Percentiles rank a stretch among this genome's conserved stretches.
Conservation (phyloP, 768 basidiomycete species). For the Paxillus rubicundulus region DNA sequence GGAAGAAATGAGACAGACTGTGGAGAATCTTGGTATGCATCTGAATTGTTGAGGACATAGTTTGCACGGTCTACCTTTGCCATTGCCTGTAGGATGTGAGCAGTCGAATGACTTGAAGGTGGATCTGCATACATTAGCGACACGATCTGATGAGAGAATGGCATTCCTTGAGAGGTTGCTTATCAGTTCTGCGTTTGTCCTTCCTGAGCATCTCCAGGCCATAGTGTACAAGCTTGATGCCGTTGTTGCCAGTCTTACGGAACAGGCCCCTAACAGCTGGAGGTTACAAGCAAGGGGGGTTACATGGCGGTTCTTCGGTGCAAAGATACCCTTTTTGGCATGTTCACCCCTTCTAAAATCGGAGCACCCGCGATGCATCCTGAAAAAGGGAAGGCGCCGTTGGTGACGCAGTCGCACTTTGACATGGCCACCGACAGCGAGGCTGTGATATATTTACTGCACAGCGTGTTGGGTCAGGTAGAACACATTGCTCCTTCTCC, state of each 20-base stretch:
- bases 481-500: not conserved
- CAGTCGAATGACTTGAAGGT: not conserved
- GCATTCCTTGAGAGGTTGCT: conserved; percentile 54
- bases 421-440: too few relatives aligned
- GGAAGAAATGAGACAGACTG: conserved; percentile 45
- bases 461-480: too few relatives aligned
- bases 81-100: conserved; percentile 55
- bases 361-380: too few relatives aligned
- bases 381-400: too few relatives aligned
- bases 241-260: too few relatives aligned
- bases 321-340: too few relatives aligned
- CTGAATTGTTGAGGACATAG: conserved; percentile 48
- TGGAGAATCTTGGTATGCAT: conserved; percentile 80
- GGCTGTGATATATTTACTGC: too few relatives aligned
- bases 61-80: conserved; percentile 63
- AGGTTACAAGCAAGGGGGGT: too few relatives aligned
- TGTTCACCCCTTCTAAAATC: too few relatives aligned
- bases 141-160: conserved; percentile 55
- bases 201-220: conserved; percentile 82
- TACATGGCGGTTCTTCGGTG: too few relatives aligned
- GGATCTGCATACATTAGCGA: conserved; percentile 48
- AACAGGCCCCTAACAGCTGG: too few relatives aligned
- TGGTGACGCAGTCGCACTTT: too few relatives aligned
- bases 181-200: conserved; percentile 70
- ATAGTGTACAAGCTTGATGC: conserved; percentile 35